A percentile compares a stretch with the other conserved stretches of the same genome.
Conservation (phyloP, 768 basidiomycete species). For the Mycena vitilis region DNA sequence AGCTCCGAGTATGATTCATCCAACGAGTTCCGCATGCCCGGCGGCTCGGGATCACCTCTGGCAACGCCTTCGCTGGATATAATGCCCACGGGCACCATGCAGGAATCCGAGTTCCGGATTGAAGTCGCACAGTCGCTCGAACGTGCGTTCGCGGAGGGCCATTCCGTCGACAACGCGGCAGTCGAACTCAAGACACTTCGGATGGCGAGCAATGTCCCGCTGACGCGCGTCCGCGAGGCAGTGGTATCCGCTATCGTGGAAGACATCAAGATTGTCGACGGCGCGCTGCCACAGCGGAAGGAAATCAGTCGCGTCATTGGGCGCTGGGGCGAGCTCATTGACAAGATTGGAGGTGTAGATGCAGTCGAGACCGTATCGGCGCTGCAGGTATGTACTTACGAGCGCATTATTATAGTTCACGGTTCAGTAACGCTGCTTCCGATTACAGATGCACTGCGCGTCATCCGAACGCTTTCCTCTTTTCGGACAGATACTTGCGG, state of each 20-base stretch:
- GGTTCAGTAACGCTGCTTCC: background rate
- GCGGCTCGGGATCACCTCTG: conserved; percentile 1
- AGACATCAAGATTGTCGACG: conserved; percentile 71
- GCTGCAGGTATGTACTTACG: conserved; percentile 69
- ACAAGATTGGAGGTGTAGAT: conserved; percentile 86
- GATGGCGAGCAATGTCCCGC: conserved; percentile 94
- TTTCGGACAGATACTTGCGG: conserved; percentile 88
- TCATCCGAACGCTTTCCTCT: conserved; percentile 70
- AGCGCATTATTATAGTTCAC: conserved; percentile 2
- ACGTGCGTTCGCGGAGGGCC: conserved; percentile 91
- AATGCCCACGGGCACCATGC: conserved; percentile 50
- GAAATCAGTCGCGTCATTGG: conserved; percentile 72
- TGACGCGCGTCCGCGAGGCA: conserved; percentile 86
- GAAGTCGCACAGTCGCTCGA: conserved; percentile 90
- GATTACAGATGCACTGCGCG: conserved; percentile 70
- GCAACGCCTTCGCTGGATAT: conserved; percentile 13
- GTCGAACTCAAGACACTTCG: conserved; percentile 96
- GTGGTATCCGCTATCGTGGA: conserved; percentile 89
- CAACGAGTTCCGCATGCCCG: conserved; percentile 1
- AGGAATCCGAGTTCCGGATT: conserved; percentile 75
- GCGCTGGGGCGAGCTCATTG: conserved; percentile 88
- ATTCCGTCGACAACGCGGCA: conserved; percentile 91
- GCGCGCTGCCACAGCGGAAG: conserved; percentile 66
- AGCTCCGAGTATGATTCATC: conserved; percentile 26
- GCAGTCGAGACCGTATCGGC: conserved; percentile 81